phyloP scores from a whole-genome alignment of 225 moss, liverwort and hornwort genomes.

The Physcomitrium patens region DNA sequence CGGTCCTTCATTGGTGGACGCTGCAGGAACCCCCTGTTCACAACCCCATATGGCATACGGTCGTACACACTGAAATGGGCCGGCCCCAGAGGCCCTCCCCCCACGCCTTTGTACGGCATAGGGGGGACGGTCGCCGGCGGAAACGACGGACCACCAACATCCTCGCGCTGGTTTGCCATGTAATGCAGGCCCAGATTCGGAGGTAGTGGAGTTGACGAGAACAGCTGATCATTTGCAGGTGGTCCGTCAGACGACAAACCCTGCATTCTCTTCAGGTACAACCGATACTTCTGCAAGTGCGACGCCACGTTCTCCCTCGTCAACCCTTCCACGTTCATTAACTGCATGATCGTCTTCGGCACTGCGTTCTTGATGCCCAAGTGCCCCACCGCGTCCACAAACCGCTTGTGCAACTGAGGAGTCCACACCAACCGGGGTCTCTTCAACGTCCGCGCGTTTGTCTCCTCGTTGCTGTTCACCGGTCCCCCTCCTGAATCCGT shows the following conservation, averaged over 20 bases:
- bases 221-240: conserved; percentile 85
- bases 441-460: conserved; percentile 85
- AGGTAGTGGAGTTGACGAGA: conserved; percentile 86
- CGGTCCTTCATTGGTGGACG: conserved; percentile 67
- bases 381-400: conserved; percentile 90
- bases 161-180: conserved; percentile 78
- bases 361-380: conserved; percentile 92
- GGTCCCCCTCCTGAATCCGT: conserved; percentile 95
- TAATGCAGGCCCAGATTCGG: conserved; percentile 78
- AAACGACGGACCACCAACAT: conserved; percentile 59
- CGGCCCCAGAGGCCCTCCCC: conserved; percentile 42
- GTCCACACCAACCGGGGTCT: conserved; percentile 91
- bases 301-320: conserved; percentile 93
- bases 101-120: conserved; percentile 60
- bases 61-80: conserved; percentile 77
- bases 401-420: conserved; percentile 90
- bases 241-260: conserved; percentile 83
- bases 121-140: conserved; percentile 53
- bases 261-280: conserved; percentile 90
- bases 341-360: conserved; percentile 95
- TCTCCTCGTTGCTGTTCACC: conserved; percentile 76
- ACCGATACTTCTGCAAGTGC: conserved; percentile 85
- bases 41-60: conserved; percentile 56
- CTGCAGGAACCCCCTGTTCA: conserved; percentile 71
- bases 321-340: conserved; percentile 95